phyloP scores from a whole-genome alignment of 2,329 filamentous ascomycete genomes.

The Fusarium sp. region DNA sequence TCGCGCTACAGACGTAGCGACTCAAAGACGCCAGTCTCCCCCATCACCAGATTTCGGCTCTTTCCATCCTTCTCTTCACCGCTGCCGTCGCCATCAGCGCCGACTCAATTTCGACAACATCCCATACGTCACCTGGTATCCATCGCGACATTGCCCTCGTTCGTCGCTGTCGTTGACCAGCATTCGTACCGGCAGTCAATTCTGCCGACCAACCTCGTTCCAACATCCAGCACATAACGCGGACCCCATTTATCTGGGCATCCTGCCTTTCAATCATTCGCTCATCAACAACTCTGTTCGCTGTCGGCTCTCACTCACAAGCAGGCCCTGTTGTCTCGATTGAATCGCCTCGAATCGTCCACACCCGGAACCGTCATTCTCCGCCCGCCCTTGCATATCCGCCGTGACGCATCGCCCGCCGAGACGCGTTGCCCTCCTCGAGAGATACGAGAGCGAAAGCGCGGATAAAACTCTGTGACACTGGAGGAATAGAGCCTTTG shows the following conservation, averaged over 20 bases:
- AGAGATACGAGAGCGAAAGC: slow-evolving; percentile 23
- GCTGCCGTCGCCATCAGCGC: background rate
- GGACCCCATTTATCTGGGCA: too few species aligned
- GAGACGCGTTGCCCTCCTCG: slow-evolving; percentile 17
- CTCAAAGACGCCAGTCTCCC: slow-evolving; percentile 23
- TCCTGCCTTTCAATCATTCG: background rate
- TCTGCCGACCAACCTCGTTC: background rate
- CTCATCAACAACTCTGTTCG: background rate
- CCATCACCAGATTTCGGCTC: slow-evolving; percentile 12
- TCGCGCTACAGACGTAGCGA: slow-evolving; percentile 12
- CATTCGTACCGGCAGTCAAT: slow-evolving; percentile 1
- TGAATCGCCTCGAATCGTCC: slow-evolving; percentile 15
- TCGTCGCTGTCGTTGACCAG: background rate
- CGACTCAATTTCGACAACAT: background rate
- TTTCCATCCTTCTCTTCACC: slow-evolving; percentile 6
- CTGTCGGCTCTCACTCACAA: background rate
- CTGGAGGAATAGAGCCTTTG: slow-evolving; percentile 41
- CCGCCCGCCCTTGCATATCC: background rate
- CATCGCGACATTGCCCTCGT: slow-evolving; percentile 1
- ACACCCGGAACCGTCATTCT: background rate
- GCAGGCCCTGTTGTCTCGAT: background rate
- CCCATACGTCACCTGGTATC: background rate
- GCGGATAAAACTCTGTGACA: slow-evolving; percentile 21
- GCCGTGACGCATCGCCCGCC: background rate
- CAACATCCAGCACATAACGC: background rate